Base-by-base conservation (phyloP, 371 early-diverging fungal genomes). In the Dichotomocladium elegans region DNA sequence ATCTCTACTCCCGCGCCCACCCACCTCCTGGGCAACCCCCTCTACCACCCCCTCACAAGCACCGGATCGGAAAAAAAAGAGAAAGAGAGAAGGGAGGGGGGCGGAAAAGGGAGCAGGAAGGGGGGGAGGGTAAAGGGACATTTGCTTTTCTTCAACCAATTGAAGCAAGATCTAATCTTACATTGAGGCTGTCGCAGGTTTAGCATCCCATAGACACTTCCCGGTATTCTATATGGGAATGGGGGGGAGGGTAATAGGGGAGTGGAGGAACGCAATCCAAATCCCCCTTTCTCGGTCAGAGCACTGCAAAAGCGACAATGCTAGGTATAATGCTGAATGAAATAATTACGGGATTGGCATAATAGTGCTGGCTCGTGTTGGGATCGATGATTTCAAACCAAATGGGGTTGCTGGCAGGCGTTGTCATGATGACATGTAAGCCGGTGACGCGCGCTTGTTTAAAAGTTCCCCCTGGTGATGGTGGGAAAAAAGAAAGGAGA, bases 311-410 rank as follows among this genome's bases (percentile, higher is more conserved):
- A n/a, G n/a, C n/a, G n/a, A n/a, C n/a, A n/a, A n/a, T n/a, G n/a
- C n/a, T n/a, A n/a, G n/a, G n/a, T n/a, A n/a, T n/a, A n/a, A n/a
- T n/a, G 25, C 21, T 41, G 3, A 26, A 14, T 25, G 28, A n/a
- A n/a, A 43, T 21, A 26, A 4, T 43, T 57, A 57, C 57, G 17
- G 53, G 52, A 30, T 57, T 53, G 22, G 57, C 50, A 29, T 44
- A 53, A 41, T 57, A 61, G 11, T 48, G 47, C 21, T 33, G 53
- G 17, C 45, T 49, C 4, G 62, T 24, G 30, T 24, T 26, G 27
- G 62, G 53, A 57, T 61, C 57, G 40, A 52, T 40, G 4, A 61
- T 31, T 27, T 57, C 52, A 33, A 52, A 48, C 62, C 62, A 61
- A 26, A 57, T 57, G 46, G 47, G 53, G 43, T 31, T 24, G 37